A percentile compares a stretch with the other conserved stretches of the same genome.
phyloP scores from a whole-genome alignment of 106 monocot species.

The Agapanthus africanus region DNA sequence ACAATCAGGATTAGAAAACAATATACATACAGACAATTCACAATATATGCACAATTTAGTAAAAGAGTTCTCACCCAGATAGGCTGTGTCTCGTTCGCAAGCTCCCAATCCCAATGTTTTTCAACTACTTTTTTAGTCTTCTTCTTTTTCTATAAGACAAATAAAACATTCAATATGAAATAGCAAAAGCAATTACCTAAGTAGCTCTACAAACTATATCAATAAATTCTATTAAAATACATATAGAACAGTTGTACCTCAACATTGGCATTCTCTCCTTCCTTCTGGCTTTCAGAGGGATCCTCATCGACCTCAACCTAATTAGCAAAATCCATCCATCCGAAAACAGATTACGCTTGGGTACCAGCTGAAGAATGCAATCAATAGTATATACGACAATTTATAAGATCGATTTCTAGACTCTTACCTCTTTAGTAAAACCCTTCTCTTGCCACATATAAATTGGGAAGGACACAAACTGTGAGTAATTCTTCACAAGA shows the following conservation, averaged over 20 bases:
- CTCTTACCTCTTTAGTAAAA: constrained; percentile 77
- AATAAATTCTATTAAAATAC: neutral
- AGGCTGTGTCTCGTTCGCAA: constrained; percentile 91
- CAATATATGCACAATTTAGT: neutral
- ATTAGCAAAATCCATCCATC: neutral
- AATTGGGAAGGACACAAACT: constrained; percentile 97
- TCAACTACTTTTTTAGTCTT: constrained; percentile 94
- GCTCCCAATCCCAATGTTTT: constrained; percentile 99
- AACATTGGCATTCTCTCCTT: constrained; percentile 41
- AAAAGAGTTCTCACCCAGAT: constrained; percentile 70
- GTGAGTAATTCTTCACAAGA: constrained; percentile 98
- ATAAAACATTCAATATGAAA: neutral
- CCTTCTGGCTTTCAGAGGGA: constrained; percentile 56
- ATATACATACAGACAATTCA: neutral
- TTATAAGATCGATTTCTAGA: neutral
- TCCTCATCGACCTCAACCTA: constrained; percentile 98
- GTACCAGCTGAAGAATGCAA: neutral
- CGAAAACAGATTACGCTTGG: neutral
- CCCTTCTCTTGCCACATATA: constrained; percentile 98
- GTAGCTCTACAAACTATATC: neutral
- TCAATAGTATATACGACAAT: neutral
- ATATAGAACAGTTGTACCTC: constrained; percentile 37
- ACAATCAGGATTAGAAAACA: neutral
- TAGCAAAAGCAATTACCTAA: neutral
- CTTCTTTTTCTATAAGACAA: constrained; percentile 65